Percentiles rank a stretch among this genome's conserved stretches.
Evolutionary conservation across 805 yeast species (phyloP).

Genomic region (Yarrowia yakushimensis): DNA sequence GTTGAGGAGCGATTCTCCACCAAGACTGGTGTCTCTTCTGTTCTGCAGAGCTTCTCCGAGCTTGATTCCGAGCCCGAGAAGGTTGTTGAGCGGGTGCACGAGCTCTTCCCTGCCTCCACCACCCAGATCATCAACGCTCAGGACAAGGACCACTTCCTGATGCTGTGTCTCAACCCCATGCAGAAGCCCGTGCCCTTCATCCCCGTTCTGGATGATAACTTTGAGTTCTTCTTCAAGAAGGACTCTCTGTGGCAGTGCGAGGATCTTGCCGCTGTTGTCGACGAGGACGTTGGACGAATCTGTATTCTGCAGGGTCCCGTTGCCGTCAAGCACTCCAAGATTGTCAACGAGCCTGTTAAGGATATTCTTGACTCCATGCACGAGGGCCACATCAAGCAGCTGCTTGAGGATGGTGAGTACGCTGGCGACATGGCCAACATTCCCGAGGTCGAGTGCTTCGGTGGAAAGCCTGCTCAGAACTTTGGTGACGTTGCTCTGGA

Average conservation of each 20-base stretch:
- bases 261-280: slow-evolving; percentile 93
- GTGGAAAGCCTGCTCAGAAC: slow-evolving; percentile 52
- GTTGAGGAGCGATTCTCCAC: slow-evolving; percentile 92
- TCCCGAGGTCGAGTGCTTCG: slow-evolving; percentile 88
- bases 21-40: slow-evolving; percentile 47
- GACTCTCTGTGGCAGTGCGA: slow-evolving; percentile 99
- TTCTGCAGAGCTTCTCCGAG: slow-evolving; percentile 68
- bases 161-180: slow-evolving; percentile 71
- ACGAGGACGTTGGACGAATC: slow-evolving; percentile 95
- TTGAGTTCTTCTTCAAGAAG: slow-evolving; percentile 95
- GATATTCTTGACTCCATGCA: slow-evolving; percentile 85
- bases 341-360: slow-evolving; percentile 88
- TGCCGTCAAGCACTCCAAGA: slow-evolving; percentile 86
- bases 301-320: slow-evolving; percentile 99
- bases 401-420: slow-evolving; percentile 64
- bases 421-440: slow-evolving; percentile 64
- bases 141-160: slow-evolving; percentile 89
- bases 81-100: slow-evolving; percentile 57
- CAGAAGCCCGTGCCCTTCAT: slow-evolving; percentile 99
- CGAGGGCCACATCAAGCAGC: slow-evolving; percentile 74
- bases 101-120: slow-evolving; percentile 68
- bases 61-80: slow-evolving; percentile 60
- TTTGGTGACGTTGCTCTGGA: slow-evolving; percentile 33
- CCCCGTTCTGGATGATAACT: slow-evolving; percentile 90
- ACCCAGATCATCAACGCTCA: slow-evolving; percentile 88